Base-by-base conservation (phyloP, 495 filamentous ascomycete species). In the Clohesyomyces aquaticus region DNA sequence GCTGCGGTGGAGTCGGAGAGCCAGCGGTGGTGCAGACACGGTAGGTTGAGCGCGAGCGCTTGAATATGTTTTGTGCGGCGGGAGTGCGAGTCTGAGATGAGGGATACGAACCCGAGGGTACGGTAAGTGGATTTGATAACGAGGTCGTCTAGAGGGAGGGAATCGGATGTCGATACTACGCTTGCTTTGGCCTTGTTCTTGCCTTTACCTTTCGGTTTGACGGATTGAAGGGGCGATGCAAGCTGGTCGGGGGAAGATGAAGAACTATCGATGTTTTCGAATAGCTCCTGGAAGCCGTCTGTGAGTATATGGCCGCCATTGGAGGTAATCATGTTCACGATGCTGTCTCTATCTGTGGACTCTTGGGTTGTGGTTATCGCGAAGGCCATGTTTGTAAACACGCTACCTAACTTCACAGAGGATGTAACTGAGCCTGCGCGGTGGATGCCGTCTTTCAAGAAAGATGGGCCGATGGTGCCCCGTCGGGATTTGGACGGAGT, bases 11-110 rank as follows among this genome's bases (percentile, higher is more conserved):
- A 95, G 54, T 89, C 85, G 27, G 82, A 79, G 55, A 98, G 77
- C 95, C 95, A 98, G 28, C 86, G 84, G 0, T 81, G 81, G 3
- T 88, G 85, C 4, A 98, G 80, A 65, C 91, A 95, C 0, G 95
- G 95, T 0, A 98, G 73, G 3, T 91, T 90, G 3, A 98, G 82
- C 8, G 95, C 93, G 12, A 98, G 85, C 0, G 94, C 94, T 73
- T 98, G 93, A 81, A 98, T 88, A 75, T 94, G 96, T 66, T 98
- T 98, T 35, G 86, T 84, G 57, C 89, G 88, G n/a, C 94, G 86
- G 12, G 88, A 95, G 74, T 96, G 87, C 26, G 83, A 83, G 73
- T 97, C 89, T 0, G 94, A 87, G 62, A 98, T 91, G 18, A 98
- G 77, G 22, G 88, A 91, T 0, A 87, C 82, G 73, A 98, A 98